Percentiles rank a stretch among this genome's conserved stretches.
These are phyloP conservation scores for Syzygium aromaticum DNA, from an alignment of 345 rosid genomes.

Conservation along the genomic window DNA sequence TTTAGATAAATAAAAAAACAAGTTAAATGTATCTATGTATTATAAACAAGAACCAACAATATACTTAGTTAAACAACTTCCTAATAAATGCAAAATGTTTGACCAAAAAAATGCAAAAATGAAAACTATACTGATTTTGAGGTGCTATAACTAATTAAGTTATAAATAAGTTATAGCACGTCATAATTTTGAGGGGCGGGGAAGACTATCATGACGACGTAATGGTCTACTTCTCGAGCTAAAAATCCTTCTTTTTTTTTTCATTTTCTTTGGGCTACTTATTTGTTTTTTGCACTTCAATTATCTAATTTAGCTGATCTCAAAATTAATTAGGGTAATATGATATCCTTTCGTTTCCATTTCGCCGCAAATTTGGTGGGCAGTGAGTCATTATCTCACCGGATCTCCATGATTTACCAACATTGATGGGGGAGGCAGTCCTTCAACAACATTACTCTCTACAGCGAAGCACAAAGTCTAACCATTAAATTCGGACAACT, in stretches of 20 bases:
- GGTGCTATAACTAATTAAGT: no score
- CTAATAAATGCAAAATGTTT: background rate
- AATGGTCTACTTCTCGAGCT: background rate
- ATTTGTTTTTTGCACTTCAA: background rate
- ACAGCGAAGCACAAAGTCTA: background rate
- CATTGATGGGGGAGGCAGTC: background rate
- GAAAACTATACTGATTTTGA: background rate
- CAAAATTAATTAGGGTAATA: background rate
- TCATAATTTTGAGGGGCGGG: background rate
- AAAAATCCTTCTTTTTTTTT: background rate
- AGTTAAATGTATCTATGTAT: background rate
- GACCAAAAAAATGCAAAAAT: background rate
- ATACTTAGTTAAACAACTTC: background rate
- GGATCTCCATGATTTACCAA: background rate
- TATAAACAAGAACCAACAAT: background rate
- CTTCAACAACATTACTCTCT: background rate
- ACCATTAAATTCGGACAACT: background rate
- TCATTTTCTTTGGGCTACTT: background rate
- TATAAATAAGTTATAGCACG: background rate
- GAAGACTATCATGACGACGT: background rate
- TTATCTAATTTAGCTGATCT: background rate
- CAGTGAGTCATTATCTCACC: background rate
- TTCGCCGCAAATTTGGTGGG: background rate
- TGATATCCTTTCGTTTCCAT: background rate
- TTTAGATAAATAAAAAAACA: background rate